phyloP scores from a whole-genome alignment of 2,329 filamentous ascomycete genomes.

The Coleophoma eucalyptorum region DNA sequence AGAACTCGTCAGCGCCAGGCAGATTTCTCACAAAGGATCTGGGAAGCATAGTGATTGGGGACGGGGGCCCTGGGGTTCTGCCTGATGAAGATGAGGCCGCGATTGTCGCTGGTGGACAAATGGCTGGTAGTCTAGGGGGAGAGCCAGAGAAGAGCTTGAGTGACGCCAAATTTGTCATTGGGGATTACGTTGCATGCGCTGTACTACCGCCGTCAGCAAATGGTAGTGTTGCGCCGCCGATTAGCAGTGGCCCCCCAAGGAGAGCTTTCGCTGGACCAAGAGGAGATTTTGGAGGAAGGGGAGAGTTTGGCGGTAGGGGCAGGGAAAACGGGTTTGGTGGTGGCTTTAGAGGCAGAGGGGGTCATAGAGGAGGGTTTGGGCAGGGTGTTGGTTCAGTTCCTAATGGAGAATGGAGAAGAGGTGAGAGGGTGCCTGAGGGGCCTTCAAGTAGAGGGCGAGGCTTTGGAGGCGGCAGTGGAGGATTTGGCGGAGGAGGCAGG shows the following conservation, averaged over 20 bases:
- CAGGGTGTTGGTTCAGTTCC: constrained; percentile 33
- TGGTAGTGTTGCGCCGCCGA: constrained; percentile 67
- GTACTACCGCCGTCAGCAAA: constrained; percentile 72
- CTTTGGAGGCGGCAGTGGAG: constrained; percentile 44
- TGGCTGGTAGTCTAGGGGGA: constrained; percentile 39
- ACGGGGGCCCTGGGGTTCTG: constrained; percentile 40
- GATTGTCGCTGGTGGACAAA: constrained; percentile 23
- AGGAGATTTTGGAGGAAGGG: constrained; percentile 31
- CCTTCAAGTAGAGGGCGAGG: constrained; percentile 35
- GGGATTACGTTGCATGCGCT: constrained; percentile 83
- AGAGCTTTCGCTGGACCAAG: constrained; percentile 31
- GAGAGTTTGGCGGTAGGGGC: constrained; percentile 31
- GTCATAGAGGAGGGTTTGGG: constrained; percentile 32
- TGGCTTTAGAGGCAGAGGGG: constrained; percentile 29
- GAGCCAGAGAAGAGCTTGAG: constrained; percentile 70
- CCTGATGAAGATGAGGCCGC: constrained; percentile 32
- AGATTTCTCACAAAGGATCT: constrained; percentile 77
- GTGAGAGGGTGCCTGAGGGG: constrained; percentile 56
- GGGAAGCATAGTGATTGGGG: constrained; percentile 76
- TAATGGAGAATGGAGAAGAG: constrained; percentile 63
- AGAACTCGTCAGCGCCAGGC: constrained; percentile 36
- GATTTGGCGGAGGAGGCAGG: constrained; percentile 40
- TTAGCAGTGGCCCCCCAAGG: constrained; percentile 42
- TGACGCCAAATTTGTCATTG: constrained; percentile 79
- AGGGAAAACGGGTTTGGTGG: constrained; percentile 30